Conservation (phyloP, 305 asterid genomes). For the Caryopteris hybrid region DNA sequence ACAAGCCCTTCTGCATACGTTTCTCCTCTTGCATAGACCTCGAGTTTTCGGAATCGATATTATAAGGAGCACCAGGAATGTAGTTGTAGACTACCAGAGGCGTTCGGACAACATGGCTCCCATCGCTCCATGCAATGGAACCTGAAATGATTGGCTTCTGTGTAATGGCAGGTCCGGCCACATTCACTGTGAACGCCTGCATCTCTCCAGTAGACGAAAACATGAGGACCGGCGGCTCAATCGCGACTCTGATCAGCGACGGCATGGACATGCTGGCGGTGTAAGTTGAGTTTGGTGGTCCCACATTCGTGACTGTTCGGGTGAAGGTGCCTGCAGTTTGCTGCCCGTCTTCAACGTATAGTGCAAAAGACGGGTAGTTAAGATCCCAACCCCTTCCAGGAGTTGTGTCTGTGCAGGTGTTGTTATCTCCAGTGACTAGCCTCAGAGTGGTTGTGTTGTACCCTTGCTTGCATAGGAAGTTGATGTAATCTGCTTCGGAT, state of each 20-base stretch:
- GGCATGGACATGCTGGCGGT: conserved; percentile 14
- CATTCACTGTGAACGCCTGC: conserved; percentile 22
- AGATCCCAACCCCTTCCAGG: conserved; percentile 42
- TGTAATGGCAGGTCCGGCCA: conserved; percentile 19
- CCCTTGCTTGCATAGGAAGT: conserved; percentile 48
- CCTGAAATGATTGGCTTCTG: conserved; percentile 25
- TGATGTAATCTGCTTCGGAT: conserved; percentile 32
- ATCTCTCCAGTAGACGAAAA: conserved; percentile 25
- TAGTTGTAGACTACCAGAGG: conserved; percentile 32
- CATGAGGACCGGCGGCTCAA: conserved; percentile 27
- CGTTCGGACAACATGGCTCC: conserved; percentile 14
- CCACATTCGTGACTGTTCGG: conserved; percentile 41
- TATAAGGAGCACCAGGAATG: conserved; percentile 26
- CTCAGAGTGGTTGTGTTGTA: conserved; percentile 34
- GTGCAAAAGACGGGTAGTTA: conserved; percentile 48
- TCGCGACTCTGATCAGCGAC: neutral
- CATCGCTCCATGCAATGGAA: conserved; percentile 24
- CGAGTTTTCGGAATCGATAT: neutral
- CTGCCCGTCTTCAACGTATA: conserved; percentile 35
- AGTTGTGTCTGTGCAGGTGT: conserved; percentile 23
- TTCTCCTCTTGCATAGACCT: neutral
- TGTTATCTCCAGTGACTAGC: conserved; percentile 41
- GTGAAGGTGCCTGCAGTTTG: conserved; percentile 29
- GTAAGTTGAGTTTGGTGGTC: conserved; percentile 29
- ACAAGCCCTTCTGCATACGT: neutral